Conservation (phyloP, 371 early-diverging fungal genomes). For the Mucor racemosus region DNA sequence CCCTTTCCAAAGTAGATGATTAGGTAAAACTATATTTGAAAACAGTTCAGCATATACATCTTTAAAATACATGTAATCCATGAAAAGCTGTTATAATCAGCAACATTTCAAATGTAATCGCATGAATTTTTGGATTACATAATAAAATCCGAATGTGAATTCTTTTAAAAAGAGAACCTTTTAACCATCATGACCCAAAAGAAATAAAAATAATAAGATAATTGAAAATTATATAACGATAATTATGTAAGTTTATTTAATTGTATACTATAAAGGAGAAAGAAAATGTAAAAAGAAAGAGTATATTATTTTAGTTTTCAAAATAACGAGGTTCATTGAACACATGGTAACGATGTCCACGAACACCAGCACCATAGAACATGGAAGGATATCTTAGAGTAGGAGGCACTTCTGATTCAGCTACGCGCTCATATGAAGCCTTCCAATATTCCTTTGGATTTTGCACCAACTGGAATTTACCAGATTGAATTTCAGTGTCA, state of each 20-base stretch:
- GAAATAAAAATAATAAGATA: too few species aligned
- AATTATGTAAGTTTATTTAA: not conserved
- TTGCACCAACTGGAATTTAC: slow-evolving; percentile 76
- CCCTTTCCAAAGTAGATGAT: too few species aligned
- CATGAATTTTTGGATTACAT: too few species aligned
- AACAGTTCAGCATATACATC: too few species aligned
- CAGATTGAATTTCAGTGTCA: slow-evolving; percentile 87
- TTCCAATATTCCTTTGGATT: slow-evolving; percentile 55
- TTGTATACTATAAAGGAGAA: not conserved
- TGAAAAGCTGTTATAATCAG: too few species aligned
- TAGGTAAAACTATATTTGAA: too few species aligned
- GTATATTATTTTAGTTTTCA: slow-evolving; percentile 19
- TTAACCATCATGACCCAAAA: too few species aligned
- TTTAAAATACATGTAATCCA: too few species aligned
- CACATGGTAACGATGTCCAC: slow-evolving; percentile 81
- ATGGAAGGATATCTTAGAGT: slow-evolving; percentile 70
- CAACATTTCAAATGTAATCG: too few species aligned
- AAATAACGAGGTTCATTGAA: slow-evolving; percentile 80
- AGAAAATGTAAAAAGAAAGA: not conserved
- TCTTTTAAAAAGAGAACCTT: too few species aligned
- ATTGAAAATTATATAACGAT: not conserved
- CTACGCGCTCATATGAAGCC: slow-evolving; percentile 61
- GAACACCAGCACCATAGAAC: slow-evolving; percentile 73
- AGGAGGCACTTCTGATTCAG: slow-evolving; percentile 58
- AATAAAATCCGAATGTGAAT: too few species aligned